Evolutionary conservation across 176 grass and related monocot species (phyloP), one percentile per base, ranked within the genome.

Genomic region (Themeda triandra): DNA sequence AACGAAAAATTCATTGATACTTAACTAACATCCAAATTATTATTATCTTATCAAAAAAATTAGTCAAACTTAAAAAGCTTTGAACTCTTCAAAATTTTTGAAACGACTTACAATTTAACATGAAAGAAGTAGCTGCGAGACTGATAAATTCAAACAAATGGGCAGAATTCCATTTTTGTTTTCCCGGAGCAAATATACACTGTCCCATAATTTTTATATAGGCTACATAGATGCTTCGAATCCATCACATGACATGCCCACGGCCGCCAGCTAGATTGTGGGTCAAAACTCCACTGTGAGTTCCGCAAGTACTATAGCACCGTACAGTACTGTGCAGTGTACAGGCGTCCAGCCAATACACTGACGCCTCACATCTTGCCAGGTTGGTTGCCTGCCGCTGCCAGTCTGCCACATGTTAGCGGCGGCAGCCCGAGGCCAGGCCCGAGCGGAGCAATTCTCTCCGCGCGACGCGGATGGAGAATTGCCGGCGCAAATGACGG

Each of bases 351-450:
- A 62, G 62, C 36, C 37, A n/a, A 19, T 63, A 18, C 71, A 49
- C 63, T 86, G 78, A 77, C 83, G 85, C 80, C 45, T 81, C 48
- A 25, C 79, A 70, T 81, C 66, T 28, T 63, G 83, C 83, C 88
- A 86, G 83, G 83, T 33, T 85, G 64, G 77, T 13, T 63, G 80
- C 39, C 37, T 18, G 71, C 62, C 60, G 12, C 8, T 8, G 63
- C 80, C 33, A 35, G 33, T 35, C 33, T 5, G 33, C 33, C 75
- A 49, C 82, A 79, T 80, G 81, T 66, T 66, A 36, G 46, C 30
- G 18, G 19, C 25, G 41, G 69, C 67, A 15, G 15, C 37, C 37
- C 37, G 39, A 40, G 35, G 71, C 48, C 3, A 12, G 46, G 10
- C 73, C 53, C 60, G 9, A 25, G 23, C 58, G 58, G 58, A 66